Evolutionary conservation across 2,329 filamentous ascomycete genomes (phyloP), one percentile per base, ranked within the genome.

Genomic region (Anthostomella pinea): DNA sequence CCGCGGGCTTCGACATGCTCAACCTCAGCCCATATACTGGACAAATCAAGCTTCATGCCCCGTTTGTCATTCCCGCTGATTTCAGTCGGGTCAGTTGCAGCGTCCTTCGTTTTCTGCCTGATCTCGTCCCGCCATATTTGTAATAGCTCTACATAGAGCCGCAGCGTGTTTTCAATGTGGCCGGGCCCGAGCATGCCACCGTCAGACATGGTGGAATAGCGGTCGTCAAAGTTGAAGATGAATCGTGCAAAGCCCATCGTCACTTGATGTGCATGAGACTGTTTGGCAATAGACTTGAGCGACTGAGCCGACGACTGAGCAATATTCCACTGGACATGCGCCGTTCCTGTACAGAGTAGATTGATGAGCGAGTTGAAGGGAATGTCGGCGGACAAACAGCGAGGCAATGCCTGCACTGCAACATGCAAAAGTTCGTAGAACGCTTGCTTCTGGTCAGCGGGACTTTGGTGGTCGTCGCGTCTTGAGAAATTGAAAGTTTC

Each of bases 71-170:
- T 64, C 8, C 68, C 67, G 25, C 69, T 73, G 14, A 79, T 74
- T 30, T 90, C 86, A 6, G 73, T 66, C 3, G 74, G 70, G 19
- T 87, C 82, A 1, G 77, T 69, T 5, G 78, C 74, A 6, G 81
- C 83, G 42, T 89, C 86, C 48, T 81, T 83, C 2, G 82, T 86
- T 57, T 93, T 95, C 46, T 85, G 81, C 56, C 86, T 85, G 45
- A 98, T 94, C 57, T 97, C 91, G 45, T 96, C 90, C 33, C 96
- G 95, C 94, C 94, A 98, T 24, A 98, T 96, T 45, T 90, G 83
- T 9, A 98, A 72, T 5, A 98, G 68, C 62, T 98, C 90, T 18
- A 97, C 87, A 54, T 98, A 98, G 8, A 98, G 73, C 45, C 85
- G 83, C 14, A 98, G 65, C 0, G 93, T 98, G 49, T 83, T 95